Percentiles rank a stretch among this genome's conserved stretches.
These are phyloP conservation scores for Nidularia sp. DNA, from an alignment of 768 basidiomycete genomes.

Conservation along the genomic window DNA sequence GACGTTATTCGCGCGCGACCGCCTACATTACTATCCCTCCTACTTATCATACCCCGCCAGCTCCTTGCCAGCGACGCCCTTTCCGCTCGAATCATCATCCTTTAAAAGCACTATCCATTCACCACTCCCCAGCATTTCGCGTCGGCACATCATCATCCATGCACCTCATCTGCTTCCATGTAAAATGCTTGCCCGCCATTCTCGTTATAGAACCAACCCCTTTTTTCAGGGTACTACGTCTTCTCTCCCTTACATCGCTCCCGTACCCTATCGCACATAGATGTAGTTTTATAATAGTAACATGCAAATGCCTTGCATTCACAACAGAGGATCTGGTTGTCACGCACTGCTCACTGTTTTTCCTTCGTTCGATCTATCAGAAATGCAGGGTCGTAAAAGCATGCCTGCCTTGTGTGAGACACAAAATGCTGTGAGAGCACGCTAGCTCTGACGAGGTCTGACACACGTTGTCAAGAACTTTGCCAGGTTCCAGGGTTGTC, in stretches of 20 bases:
- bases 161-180: neutral
- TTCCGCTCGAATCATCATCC: neutral
- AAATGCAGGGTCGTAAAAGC: too few relatives aligned
- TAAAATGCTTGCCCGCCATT: neutral
- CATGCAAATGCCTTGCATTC: neutral
- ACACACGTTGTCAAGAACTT: too few relatives aligned
- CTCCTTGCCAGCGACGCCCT: constrained; percentile 3
- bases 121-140: neutral
- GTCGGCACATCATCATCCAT: neutral
- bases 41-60: constrained; percentile 17
- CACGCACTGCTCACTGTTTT: neutral
- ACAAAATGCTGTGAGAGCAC: too few relatives aligned
- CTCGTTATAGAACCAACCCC: neutral
- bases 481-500: too few relatives aligned
- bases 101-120: neutral
- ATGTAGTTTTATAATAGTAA: constrained; percentile 16
- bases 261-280: constrained; percentile 11
- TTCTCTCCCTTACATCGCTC: neutral
- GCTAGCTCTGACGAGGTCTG: too few relatives aligned
- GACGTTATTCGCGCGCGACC: constrained; percentile 17
- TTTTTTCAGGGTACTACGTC: neutral
- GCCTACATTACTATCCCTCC: constrained; percentile 20
- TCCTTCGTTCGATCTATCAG: too few relatives aligned
- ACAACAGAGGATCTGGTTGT: neutral
- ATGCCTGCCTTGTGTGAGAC: too few relatives aligned